Evolutionary conservation across 2,329 filamentous ascomycete genomes (phyloP).

Genomic region (Fusarium sp.): DNA sequence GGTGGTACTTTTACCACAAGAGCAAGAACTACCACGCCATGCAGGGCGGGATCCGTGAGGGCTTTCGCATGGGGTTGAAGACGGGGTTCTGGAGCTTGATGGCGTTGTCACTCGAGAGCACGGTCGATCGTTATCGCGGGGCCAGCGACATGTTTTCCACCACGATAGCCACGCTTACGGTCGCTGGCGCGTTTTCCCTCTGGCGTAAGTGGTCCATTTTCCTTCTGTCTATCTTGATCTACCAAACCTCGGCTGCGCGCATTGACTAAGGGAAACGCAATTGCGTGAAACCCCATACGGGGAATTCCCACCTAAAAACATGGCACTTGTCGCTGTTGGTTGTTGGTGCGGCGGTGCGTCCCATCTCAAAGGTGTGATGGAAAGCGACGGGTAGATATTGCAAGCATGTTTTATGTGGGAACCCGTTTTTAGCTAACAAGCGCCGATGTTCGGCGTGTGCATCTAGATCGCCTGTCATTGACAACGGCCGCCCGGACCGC

Average conservation of each 20-base stretch:
- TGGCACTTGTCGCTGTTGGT: slow-evolving; percentile 24
- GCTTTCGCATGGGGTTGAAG: slow-evolving; percentile 77
- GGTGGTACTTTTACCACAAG: slow-evolving; percentile 99
- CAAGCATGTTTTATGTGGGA: slow-evolving; percentile 30
- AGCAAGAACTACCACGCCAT: slow-evolving; percentile 93
- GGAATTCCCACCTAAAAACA: slow-evolving; percentile 24
- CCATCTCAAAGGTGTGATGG: slow-evolving; percentile 12
- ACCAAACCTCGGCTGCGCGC: slow-evolving; percentile 19
- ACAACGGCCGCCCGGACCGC: slow-evolving; percentile 83
- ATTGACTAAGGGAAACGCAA: slow-evolving; percentile 29
- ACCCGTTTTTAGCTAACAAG: slow-evolving; percentile 43
- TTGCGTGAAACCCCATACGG: slow-evolving; percentile 36
- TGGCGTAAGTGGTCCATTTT: slow-evolving; percentile 72
- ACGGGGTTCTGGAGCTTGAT: slow-evolving; percentile 79
- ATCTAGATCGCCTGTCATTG: slow-evolving; percentile 81
- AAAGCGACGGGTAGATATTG: slow-evolving; percentile 49
- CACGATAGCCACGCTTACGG: slow-evolving; percentile 83
- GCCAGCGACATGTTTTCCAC: slow-evolving; percentile 84
- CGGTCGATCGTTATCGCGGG: slow-evolving; percentile 79
- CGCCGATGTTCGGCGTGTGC: slow-evolving; percentile 49
- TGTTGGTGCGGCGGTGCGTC: background rate
- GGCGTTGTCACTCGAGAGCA: slow-evolving; percentile 87
- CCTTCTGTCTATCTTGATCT: background rate
- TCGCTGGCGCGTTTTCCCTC: slow-evolving; percentile 88
- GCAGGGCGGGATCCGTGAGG: slow-evolving; percentile 82